Evolutionary conservation across 768 basidiomycete genomes (phyloP), one percentile per base, ranked within the genome.

Genomic region (Gloeostereum incarnatum): DNA sequence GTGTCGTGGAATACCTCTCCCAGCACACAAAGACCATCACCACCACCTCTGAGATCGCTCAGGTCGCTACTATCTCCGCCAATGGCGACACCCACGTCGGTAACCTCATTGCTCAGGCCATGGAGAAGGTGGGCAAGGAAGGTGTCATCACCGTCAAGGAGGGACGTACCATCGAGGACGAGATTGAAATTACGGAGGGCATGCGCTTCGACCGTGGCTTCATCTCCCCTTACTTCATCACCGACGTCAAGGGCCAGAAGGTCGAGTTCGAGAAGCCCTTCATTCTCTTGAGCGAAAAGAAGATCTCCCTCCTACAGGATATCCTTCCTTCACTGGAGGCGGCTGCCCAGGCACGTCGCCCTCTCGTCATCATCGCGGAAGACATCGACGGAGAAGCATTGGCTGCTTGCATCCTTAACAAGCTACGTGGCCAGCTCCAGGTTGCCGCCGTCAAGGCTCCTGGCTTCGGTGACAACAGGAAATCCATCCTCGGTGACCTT

Each of bases 81-180:
- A 77, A 77, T 41, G 71, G 75, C 24, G 94, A 98, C 63, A 70
- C 61, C 1, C 92, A 97, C 55, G 72, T 99, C 45, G 93, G 94
- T 31, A 81, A 81, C 56, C 75, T 99, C 54, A 98, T 97, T 59
- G 93, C 94, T 4, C 89, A 90, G 55, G 94, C 94, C 1, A 99
- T 97, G 94, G 94, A 98, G 66, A 96, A 96, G 62, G 94, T 98
- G 44, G 94, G 94, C 57, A 96, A 94, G 69, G 94, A 99, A 65
- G 94, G 94, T 59, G 94, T 98, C 55, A 98, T 99, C 69, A 98
- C 94, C 35, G 93, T 99, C 60, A 99, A 98, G 71, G 94, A 99
- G 62, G 94, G 94, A 31, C 81, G 85, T 50, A 98, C 94, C 4
- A 96, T 93, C 47, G 92, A 97, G 51, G 94, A 99, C 56, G 92